Evolutionary conservation across 306 rosid species (phyloP).

Genomic region (Canavalia gladiata): DNA sequence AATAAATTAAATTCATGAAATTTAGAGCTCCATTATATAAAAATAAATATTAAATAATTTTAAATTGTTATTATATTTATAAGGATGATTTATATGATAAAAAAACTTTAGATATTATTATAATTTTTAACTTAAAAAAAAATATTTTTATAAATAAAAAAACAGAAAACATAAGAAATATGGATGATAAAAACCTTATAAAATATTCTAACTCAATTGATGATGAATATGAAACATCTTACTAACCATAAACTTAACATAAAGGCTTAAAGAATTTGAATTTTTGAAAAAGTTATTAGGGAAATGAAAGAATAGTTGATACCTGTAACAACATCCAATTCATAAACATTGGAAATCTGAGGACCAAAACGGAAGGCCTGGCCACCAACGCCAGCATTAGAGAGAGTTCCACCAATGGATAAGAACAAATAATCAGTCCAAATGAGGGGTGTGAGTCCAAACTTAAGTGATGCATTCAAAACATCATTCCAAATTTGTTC

Average conservation of each 20-base stretch:
- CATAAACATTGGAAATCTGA: constrained; percentile 77
- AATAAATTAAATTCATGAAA: too few relatives aligned
- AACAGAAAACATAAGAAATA: too few relatives aligned
- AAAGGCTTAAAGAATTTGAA: neutral
- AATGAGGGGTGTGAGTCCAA: constrained; percentile 70
- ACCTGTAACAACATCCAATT: constrained; percentile 87
- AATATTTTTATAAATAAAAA: too few relatives aligned
- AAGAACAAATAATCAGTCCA: constrained; percentile 87
- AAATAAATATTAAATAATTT: too few relatives aligned
- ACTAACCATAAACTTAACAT: neutral
- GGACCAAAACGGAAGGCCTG: constrained; percentile 83
- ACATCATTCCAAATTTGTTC: constrained; percentile 87
- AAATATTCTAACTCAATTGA: too few relatives aligned
- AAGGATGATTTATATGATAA: too few relatives aligned
- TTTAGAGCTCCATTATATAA: too few relatives aligned
- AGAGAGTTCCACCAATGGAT: constrained; percentile 87
- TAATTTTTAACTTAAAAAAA: too few relatives aligned
- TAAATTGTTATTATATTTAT: too few relatives aligned
- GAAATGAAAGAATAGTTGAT: neutral
- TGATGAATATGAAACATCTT: too few relatives aligned
- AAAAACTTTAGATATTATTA: too few relatives aligned
- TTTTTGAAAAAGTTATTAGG: neutral
- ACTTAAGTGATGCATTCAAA: constrained; percentile 57
- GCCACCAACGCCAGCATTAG: constrained; percentile 95
- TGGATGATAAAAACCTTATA: too few relatives aligned